These are phyloP conservation scores for Cladophialophora immunda DNA, from an alignment of 2,329 filamentous ascomycete genomes.

Conservation along the genomic window DNA sequence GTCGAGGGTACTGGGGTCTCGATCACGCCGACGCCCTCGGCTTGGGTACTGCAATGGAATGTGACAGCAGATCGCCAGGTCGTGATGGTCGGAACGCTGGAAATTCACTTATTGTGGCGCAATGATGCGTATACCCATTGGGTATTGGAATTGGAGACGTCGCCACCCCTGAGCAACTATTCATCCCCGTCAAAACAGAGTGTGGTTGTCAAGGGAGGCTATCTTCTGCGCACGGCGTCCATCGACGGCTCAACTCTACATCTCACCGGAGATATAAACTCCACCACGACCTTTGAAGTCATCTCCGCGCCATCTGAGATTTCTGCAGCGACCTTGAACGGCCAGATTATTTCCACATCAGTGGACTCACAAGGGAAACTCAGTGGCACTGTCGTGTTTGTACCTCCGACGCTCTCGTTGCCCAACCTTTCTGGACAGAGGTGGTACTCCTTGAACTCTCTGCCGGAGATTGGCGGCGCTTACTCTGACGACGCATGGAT, in stretches of 20 bases:
- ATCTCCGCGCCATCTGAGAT: background rate
- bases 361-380: background rate
- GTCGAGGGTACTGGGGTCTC: background rate
- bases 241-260: background rate
- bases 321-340: background rate
- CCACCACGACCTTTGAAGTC: background rate
- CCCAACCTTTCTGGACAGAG: background rate
- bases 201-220: background rate
- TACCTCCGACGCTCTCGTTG: background rate
- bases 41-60: background rate
- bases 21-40: background rate
- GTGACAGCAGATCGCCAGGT: background rate
- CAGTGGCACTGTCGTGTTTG: background rate
- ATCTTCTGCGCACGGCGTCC: background rate
- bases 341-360: background rate
- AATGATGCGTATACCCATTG: background rate
- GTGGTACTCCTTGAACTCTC: background rate
- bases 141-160: background rate
- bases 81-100: background rate
- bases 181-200: background rate
- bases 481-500: background rate
- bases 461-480: background rate
- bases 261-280: background rate
- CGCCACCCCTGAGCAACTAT: background rate
- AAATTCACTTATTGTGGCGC: background rate